phyloP scores from a whole-genome alignment of 2,329 filamentous ascomycete genomes.

The Ophiosphaerella korrae region DNA sequence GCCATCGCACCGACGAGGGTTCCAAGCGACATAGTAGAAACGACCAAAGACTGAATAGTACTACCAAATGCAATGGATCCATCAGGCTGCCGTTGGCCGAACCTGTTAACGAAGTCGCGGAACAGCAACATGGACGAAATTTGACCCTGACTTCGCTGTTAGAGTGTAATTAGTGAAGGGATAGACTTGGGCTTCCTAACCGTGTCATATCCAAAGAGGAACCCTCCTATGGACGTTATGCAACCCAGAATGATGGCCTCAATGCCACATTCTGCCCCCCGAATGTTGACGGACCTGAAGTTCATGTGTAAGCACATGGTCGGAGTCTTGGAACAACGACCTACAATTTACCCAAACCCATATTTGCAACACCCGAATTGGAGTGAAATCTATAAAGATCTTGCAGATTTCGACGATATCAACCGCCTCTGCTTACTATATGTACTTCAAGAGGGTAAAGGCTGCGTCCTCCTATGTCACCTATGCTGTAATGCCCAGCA shows the following conservation, averaged over 20 bases:
- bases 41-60: conserved; percentile 52
- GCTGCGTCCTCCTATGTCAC: conserved; percentile 10
- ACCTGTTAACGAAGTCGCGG: conserved; percentile 61
- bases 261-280: conserved; percentile 39
- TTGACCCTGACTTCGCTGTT: conserved; percentile 28
- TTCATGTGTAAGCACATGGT: conserved; percentile 6
- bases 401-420: background rate
- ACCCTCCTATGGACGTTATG: conserved; percentile 63
- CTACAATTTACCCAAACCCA: conserved; percentile 33
- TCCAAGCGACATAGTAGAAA: conserved; percentile 46
- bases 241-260: conserved; percentile 59
- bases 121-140: conserved; percentile 49
- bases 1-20: conserved; percentile 50
- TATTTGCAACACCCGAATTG: conserved; percentile 10
- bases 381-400: background rate
- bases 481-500: conserved; percentile 32
- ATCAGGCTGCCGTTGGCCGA: conserved; percentile 54
- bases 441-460: no score
- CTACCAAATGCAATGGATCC: conserved; percentile 48
- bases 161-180: background rate
- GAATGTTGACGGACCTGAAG: conserved; percentile 33
- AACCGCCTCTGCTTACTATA: conserved; percentile 4
- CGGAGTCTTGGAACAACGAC: background rate
- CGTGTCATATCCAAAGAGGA: conserved; percentile 68
- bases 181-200: conserved; percentile 31